phyloP scores from a whole-genome alignment of 2,329 filamentous ascomycete genomes.

The Myrmaecium sp. region DNA sequence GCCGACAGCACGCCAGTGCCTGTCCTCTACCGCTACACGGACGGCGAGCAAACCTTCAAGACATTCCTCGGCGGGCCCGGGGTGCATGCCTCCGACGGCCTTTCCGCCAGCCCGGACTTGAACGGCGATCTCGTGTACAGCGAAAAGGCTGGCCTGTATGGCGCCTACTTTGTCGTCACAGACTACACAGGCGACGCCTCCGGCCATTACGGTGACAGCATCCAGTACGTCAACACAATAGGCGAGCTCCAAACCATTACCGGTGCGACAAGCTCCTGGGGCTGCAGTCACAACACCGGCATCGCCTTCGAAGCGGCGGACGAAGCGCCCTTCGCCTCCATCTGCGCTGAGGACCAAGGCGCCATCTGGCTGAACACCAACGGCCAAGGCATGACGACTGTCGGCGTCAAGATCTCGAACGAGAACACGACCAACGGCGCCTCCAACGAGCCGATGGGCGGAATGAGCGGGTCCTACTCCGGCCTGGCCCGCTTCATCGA shows the following conservation, averaged over 20 bases:
- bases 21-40: slow-evolving; percentile 41
- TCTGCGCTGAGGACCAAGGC: slow-evolving; percentile 46
- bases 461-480: slow-evolving; percentile 47
- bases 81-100: slow-evolving; percentile 29
- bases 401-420: slow-evolving; percentile 43
- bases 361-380: slow-evolving; percentile 48
- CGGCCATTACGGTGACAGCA: slow-evolving; percentile 43
- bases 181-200: slow-evolving; percentile 35
- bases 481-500: slow-evolving; percentile 36
- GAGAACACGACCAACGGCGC: slow-evolving; percentile 44
- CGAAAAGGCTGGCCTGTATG: slow-evolving; percentile 37
- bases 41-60: slow-evolving; percentile 39
- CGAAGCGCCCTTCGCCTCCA: slow-evolving; percentile 37
- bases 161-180: slow-evolving; percentile 45
- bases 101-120: slow-evolving; percentile 34
- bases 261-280: slow-evolving; percentile 39
- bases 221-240: slow-evolving; percentile 31
- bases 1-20: slow-evolving; percentile 33
- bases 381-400: slow-evolving; percentile 35
- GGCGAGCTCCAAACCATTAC: slow-evolving; percentile 34
- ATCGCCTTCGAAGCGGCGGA: slow-evolving; percentile 46
- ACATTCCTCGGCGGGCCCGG: slow-evolving; percentile 41
- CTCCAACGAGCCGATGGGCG: slow-evolving; percentile 42
- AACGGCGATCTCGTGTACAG: slow-evolving; percentile 48
- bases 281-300: slow-evolving; percentile 48